These are phyloP conservation scores for Naganishia sp. DNA, from an alignment of 1,284 basidiomycete species.

Conservation along the genomic window DNA sequence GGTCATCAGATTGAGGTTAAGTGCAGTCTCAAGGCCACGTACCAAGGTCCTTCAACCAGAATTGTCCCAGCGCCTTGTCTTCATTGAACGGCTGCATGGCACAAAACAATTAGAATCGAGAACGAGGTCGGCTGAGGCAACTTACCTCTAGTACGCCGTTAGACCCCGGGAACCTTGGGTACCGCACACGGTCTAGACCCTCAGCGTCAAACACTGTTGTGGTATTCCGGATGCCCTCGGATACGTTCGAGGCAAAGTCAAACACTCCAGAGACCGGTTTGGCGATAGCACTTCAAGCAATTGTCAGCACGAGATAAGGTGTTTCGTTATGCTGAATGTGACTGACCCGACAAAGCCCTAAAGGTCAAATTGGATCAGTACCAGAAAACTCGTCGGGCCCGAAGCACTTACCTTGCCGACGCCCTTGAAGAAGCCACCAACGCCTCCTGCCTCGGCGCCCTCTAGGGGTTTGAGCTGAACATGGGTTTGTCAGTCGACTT, in stretches of 20 bases:
- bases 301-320: background rate
- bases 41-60: constrained; percentile 84
- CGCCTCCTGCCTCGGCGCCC: constrained; percentile 92
- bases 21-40: background rate
- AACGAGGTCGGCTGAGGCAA: constrained; percentile 28
- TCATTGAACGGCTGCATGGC: constrained; percentile 72
- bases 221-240: constrained; percentile 98
- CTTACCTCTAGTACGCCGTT: constrained; percentile 82
- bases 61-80: constrained; percentile 90
- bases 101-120: constrained; percentile 10
- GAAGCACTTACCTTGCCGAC: constrained; percentile 72
- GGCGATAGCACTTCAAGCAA: constrained; percentile 70
- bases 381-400: constrained; percentile 6
- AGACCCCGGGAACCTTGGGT: constrained; percentile 82
- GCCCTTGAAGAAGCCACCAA: constrained; percentile 95
- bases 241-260: constrained; percentile 91
- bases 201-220: constrained; percentile 97
- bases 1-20: constrained; percentile 32
- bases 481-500: constrained; percentile 1
- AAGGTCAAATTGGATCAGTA: background rate
- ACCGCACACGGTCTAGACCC: constrained; percentile 81
- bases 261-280: constrained; percentile 97
- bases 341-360: constrained; percentile 36
- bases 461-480: constrained; percentile 87
- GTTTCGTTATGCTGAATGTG: background rate